Conservation (phyloP, 768 basidiomycete genomes). For the Termitomyces sp. region DNA sequence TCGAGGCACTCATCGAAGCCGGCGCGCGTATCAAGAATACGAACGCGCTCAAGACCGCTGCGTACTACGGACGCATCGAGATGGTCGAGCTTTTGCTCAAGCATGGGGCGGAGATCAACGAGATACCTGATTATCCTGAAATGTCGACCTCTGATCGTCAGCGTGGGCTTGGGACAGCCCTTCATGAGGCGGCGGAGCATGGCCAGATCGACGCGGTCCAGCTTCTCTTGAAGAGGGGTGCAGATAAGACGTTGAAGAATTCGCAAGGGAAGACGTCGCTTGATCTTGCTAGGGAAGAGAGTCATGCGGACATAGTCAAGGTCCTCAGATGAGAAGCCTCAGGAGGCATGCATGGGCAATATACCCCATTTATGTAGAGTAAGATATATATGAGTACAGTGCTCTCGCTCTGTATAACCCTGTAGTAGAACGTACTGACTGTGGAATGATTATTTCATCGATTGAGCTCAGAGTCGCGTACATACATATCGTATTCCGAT, state of each 20-base stretch:
- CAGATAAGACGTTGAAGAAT: slow-evolving; percentile 1
- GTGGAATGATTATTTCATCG: too few relatives aligned
- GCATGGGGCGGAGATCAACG: slow-evolving; percentile 13
- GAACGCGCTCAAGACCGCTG: slow-evolving; percentile 13
- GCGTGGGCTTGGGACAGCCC: slow-evolving; percentile 14
- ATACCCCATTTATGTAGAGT: too few relatives aligned
- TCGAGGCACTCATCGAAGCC: background rate
- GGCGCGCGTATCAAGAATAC: slow-evolving; percentile 11
- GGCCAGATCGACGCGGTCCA: slow-evolving; percentile 9
- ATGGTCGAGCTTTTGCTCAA: slow-evolving; percentile 14
- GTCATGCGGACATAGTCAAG: background rate
- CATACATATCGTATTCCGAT: too few relatives aligned
- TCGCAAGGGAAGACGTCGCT: slow-evolving; percentile 2
- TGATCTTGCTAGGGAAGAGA: slow-evolving; percentile 3
- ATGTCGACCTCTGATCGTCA: slow-evolving; percentile 9
- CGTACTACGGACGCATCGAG: slow-evolving; percentile 9
- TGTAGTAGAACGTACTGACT: too few relatives aligned
- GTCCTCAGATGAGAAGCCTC: background rate
- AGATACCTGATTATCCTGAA: slow-evolving; percentile 10
- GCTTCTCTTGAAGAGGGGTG: slow-evolving; percentile 1
- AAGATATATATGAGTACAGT: too few relatives aligned
- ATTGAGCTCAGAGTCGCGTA: too few relatives aligned
- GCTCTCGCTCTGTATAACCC: too few relatives aligned
- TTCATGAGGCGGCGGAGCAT: slow-evolving; percentile 12
- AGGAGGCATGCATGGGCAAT: too few relatives aligned